These are phyloP conservation scores for Amanita muscaria DNA, from an alignment of 768 basidiomycete genomes.

Conservation along the genomic window DNA sequence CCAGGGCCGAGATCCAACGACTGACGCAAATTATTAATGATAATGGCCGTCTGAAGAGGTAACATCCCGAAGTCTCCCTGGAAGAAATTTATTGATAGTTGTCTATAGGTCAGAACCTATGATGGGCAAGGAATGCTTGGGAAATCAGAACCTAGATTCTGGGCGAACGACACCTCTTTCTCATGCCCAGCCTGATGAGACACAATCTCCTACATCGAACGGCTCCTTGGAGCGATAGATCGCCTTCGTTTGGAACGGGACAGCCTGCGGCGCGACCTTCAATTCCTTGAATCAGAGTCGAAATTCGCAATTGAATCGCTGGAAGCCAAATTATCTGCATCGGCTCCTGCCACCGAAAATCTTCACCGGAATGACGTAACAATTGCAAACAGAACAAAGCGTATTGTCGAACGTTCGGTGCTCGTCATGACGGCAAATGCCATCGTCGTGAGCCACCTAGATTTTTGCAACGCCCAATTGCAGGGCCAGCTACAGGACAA, in stretches of 20 bases:
- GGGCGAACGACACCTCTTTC: constrained; percentile 1
- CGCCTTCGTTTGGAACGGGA: constrained; percentile 64
- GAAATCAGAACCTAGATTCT: neutral
- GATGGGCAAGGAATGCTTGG: neutral
- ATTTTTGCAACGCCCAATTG: constrained; percentile 18
- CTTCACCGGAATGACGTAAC: constrained; percentile 7
- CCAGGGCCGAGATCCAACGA: constrained; percentile 23
- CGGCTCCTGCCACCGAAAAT: constrained; percentile 14
- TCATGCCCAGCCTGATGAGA: constrained; percentile 16
- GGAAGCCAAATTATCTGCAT: constrained; percentile 36
- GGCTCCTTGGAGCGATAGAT: constrained; percentile 53
- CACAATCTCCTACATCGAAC: constrained; percentile 38
- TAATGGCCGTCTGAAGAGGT: constrained; percentile 5
- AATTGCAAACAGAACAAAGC: constrained; percentile 15
- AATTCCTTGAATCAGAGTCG: constrained; percentile 63
- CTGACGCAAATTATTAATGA: constrained; percentile 19
- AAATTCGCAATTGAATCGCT: constrained; percentile 54
- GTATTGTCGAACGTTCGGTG: constrained; percentile 24
- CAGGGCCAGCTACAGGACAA: constrained; percentile 5
- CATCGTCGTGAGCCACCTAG: constrained; percentile 32
- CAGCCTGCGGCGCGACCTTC: constrained; percentile 47
- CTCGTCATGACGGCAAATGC: constrained; percentile 26
- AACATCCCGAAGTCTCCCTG: neutral
- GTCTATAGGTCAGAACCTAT: neutral
- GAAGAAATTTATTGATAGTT: neutral